Percentiles rank a stretch among this genome's conserved stretches.
Conservation (phyloP, 2,329 filamentous ascomycete genomes). For the Fusarium sp. region DNA sequence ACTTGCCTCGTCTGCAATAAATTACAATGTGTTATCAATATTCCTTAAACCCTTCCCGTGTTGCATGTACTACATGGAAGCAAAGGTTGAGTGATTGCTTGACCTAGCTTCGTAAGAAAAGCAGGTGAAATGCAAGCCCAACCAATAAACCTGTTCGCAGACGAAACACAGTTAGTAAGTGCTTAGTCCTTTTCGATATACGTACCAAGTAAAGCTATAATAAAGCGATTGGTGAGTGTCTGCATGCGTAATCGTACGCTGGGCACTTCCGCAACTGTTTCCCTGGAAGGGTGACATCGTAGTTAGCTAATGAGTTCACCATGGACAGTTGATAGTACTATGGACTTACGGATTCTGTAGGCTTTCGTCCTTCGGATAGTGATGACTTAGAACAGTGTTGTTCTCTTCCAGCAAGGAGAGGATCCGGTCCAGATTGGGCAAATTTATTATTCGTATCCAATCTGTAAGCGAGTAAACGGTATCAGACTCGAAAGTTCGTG, state of each 20-base stretch:
- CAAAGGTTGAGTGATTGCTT: fast-evolving
- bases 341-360: background rate
- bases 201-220: background rate
- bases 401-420: background rate
- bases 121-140: fast-evolving
- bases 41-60: fast-evolving
- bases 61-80: fast-evolving
- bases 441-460: fast-evolving
- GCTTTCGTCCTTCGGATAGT: fast-evolving
- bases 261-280: background rate
- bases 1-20: fast-evolving
- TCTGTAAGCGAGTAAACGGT: fast-evolving
- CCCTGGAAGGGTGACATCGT: fast-evolving
- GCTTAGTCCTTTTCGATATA: fast-evolving
- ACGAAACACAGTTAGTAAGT: background rate
- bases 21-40: fast-evolving
- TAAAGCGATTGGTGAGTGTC: background rate
- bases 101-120: fast-evolving
- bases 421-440: background rate
- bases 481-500: background rate
- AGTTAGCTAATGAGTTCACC: background rate
- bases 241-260: fast-evolving
- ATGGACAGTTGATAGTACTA: too few relatives aligned
- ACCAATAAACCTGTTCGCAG: background rate
- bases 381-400: fast-evolving